Conservation (phyloP, 345 rosid genomes). For the Microcos paniculata region DNA sequence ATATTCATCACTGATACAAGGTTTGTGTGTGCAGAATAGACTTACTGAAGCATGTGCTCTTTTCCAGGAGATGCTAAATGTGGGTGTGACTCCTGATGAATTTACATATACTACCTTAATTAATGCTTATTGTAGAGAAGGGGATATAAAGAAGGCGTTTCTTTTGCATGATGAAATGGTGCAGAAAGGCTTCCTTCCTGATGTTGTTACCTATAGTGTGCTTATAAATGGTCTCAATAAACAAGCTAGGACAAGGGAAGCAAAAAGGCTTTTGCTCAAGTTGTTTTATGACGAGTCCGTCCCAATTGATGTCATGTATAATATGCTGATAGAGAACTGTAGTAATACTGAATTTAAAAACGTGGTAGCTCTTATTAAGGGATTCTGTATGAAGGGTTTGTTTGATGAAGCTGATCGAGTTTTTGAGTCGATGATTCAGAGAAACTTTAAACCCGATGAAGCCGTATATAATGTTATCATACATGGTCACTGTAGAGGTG, state of each 20-base stretch:
- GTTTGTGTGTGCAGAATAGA: slow-evolving; percentile 67
- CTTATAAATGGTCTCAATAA: slow-evolving; percentile 87
- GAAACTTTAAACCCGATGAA: slow-evolving; percentile 58
- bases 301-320: slow-evolving; percentile 62
- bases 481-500: slow-evolving; percentile 78
- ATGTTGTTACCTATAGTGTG: slow-evolving; percentile 84
- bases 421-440: slow-evolving; percentile 66
- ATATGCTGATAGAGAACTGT: slow-evolving; percentile 72
- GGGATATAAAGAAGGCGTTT: slow-evolving; percentile 54
- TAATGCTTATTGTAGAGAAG: slow-evolving; percentile 70
- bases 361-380: slow-evolving; percentile 68
- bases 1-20: slow-evolving; percentile 72
- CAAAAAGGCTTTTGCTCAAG: slow-evolving; percentile 78
- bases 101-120: slow-evolving; percentile 74
- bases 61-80: slow-evolving; percentile 64
- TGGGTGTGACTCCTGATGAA: slow-evolving; percentile 61
- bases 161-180: slow-evolving; percentile 78
- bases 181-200: slow-evolving; percentile 68
- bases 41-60: slow-evolving; percentile 70
- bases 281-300: slow-evolving; percentile 71
- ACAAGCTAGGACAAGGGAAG: slow-evolving; percentile 80
- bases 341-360: slow-evolving; percentile 58
- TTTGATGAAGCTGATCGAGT: slow-evolving; percentile 79
- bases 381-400: slow-evolving; percentile 92
- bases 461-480: slow-evolving; percentile 71